These are phyloP conservation scores for Pseudomicrostroma phylloplanum DNA, from an alignment of 1,284 basidiomycete genomes.

Conservation along the genomic window DNA sequence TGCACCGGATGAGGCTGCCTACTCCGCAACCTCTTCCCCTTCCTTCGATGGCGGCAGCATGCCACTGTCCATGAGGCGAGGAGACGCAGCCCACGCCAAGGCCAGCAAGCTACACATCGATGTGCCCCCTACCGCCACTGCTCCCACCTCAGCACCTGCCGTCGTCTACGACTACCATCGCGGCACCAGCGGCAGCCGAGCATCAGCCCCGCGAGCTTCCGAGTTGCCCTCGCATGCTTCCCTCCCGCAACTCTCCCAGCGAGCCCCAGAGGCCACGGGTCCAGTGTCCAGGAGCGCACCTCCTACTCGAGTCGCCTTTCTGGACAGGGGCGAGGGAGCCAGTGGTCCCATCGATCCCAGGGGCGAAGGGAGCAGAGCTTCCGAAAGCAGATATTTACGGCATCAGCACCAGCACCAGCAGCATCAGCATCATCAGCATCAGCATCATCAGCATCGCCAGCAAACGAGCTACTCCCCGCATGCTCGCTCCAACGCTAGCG, in stretches of 20 bases:
- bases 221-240: no score
- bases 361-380: conserved; percentile 19
- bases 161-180: conserved; percentile 9
- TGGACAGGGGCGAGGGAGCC: not conserved
- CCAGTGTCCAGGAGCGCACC: conserved; percentile 37
- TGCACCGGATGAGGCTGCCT: conserved; percentile 5
- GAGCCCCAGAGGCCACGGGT: not conserved
- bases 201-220: not conserved
- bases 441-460: no score
- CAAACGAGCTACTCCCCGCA: no score
- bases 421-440: no score
- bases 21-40: not conserved
- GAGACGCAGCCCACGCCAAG: conserved; percentile 41
- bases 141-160: conserved; percentile 7
- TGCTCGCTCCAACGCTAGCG: no score
- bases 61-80: conserved; percentile 38
- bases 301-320: conserved; percentile 12
- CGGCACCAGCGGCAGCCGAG: conserved; percentile 9
- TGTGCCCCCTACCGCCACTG: conserved; percentile 15
- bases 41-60: conserved; percentile 9
- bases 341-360: not conserved
- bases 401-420: no score
- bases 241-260: no score
- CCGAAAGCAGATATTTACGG: no score
- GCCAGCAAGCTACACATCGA: conserved; percentile 41